These are phyloP conservation scores for Talaromyces thailandensis DNA, from an alignment of 495 filamentous ascomycete species.

Conservation along the genomic window DNA sequence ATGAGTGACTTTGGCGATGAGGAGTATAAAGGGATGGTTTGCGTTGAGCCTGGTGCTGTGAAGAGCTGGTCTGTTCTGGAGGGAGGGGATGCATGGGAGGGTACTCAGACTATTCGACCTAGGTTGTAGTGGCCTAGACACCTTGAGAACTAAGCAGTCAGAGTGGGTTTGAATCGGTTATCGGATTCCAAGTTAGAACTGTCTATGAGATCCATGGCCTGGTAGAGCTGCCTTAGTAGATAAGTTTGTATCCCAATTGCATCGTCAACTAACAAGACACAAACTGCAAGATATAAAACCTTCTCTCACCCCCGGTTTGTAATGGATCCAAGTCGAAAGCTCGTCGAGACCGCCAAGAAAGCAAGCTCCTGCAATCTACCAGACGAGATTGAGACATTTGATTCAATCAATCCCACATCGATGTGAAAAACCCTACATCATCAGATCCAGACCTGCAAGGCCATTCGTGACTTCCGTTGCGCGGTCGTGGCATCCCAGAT, in stretches of 20 bases:
- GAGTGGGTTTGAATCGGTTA: not conserved
- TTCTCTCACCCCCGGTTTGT: too few relatives aligned
- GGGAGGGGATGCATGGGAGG: slow-evolving; percentile 80
- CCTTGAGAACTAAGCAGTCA: not conserved
- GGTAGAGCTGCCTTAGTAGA: too few relatives aligned
- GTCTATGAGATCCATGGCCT: too few relatives aligned
- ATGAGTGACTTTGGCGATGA: slow-evolving; percentile 86
- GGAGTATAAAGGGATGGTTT: slow-evolving; percentile 86
- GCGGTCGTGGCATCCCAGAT: not conserved
- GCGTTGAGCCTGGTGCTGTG: slow-evolving; percentile 85
- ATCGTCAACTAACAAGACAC: not conserved
- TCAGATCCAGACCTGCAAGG: too few relatives aligned
- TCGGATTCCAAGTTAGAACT: not conserved
- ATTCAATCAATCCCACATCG: too few relatives aligned
- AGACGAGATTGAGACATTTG: too few relatives aligned
- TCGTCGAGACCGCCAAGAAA: too few relatives aligned
- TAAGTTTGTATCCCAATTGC: not conserved
- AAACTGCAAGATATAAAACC: too few relatives aligned
- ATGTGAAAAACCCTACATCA: too few relatives aligned
- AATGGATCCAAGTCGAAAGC: too few relatives aligned
- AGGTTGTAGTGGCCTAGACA: slow-evolving; percentile 1
- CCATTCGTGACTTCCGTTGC: too few relatives aligned
- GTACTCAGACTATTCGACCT: slow-evolving; percentile 63
- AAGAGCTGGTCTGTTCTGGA: slow-evolving; percentile 74
- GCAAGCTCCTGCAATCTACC: too few relatives aligned